Evolutionary conservation across 768 basidiomycete species (phyloP).

Genomic region (Psilocybe azurescens): DNA sequence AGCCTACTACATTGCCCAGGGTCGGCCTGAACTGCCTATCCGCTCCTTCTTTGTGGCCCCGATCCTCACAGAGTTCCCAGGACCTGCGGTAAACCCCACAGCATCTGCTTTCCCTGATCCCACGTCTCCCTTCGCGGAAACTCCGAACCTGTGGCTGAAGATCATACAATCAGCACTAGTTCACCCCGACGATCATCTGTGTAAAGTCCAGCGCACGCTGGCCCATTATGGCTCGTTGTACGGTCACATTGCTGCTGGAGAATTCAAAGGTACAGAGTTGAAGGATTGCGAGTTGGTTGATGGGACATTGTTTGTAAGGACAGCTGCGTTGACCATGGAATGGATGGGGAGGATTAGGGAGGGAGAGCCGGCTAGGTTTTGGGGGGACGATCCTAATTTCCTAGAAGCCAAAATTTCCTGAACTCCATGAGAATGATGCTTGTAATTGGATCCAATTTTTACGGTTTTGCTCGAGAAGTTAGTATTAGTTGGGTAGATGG

Average conservation of each 20-base stretch:
- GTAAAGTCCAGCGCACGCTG: slow-evolving; percentile 58
- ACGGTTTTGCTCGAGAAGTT: no score
- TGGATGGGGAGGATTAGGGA: slow-evolving; percentile 34
- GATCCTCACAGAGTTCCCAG: slow-evolving; percentile 20
- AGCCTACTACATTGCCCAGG: slow-evolving; percentile 35
- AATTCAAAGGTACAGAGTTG: slow-evolving; percentile 22
- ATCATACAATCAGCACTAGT: slow-evolving; percentile 42
- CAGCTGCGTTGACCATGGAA: slow-evolving; percentile 47
- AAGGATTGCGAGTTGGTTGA: slow-evolving; percentile 42
- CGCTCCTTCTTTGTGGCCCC: slow-evolving; percentile 31
- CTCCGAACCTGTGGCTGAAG: slow-evolving; percentile 44
- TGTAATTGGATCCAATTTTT: no score
- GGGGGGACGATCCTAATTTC: slow-evolving; percentile 15
- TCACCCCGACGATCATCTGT: slow-evolving; percentile 43
- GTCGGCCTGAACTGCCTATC: slow-evolving; percentile 37
- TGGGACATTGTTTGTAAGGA: slow-evolving; percentile 60
- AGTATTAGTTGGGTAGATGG: no score
- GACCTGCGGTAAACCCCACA: slow-evolving; percentile 17
- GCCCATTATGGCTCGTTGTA: slow-evolving; percentile 50
- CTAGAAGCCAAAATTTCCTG: slow-evolving; percentile 8
- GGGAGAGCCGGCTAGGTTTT: slow-evolving; percentile 20
- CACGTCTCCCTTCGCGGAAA: slow-evolving; percentile 19
- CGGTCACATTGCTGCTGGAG: slow-evolving; percentile 36
- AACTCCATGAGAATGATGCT: neutral
- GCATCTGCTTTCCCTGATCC: slow-evolving; percentile 13